Evolutionary conservation across 345 rosid genomes (phyloP).

Genomic region (Erodium maritimum): DNA sequence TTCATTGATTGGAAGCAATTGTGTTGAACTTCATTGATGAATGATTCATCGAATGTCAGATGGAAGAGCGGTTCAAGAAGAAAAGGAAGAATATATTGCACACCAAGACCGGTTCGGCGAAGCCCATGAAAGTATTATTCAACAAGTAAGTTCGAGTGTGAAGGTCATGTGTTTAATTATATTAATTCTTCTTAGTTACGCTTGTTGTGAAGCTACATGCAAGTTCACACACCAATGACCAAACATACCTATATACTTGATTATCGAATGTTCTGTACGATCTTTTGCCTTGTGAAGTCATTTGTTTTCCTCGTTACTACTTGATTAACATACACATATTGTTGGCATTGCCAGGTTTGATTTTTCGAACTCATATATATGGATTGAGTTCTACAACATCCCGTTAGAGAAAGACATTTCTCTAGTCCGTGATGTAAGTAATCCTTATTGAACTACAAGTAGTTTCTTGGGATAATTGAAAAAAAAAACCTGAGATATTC

Average conservation of each 20-base stretch:
- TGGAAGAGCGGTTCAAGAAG: conserved; percentile 80
- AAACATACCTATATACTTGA: too few species aligned
- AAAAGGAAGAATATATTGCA: conserved; percentile 73
- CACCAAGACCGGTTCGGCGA: conserved; percentile 67
- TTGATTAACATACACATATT: background rate
- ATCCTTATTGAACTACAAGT: conserved; percentile 3
- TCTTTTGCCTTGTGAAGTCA: background rate
- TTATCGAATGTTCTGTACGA: too few species aligned
- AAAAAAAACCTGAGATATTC: too few species aligned
- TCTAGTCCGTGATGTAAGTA: conserved; percentile 69
- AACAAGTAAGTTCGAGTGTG: conserved; percentile 48
- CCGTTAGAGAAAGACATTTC: conserved; percentile 75
- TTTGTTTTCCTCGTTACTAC: background rate
- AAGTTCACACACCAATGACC: background rate
- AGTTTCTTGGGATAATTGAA: too few species aligned
- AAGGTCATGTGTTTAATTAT: background rate
- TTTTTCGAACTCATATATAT: conserved; percentile 75
- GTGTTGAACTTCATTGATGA: too few species aligned
- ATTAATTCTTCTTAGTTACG: background rate
- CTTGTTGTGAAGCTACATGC: background rate
- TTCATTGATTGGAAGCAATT: too few species aligned
- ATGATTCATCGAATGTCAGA: conserved; percentile 21
- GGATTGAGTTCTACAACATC: conserved; percentile 83
- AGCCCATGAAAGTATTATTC: conserved; percentile 63
- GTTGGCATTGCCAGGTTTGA: conserved; percentile 39